phyloP scores from a whole-genome alignment of 345 rosid species.

The Gossypium ekmanianum region DNA sequence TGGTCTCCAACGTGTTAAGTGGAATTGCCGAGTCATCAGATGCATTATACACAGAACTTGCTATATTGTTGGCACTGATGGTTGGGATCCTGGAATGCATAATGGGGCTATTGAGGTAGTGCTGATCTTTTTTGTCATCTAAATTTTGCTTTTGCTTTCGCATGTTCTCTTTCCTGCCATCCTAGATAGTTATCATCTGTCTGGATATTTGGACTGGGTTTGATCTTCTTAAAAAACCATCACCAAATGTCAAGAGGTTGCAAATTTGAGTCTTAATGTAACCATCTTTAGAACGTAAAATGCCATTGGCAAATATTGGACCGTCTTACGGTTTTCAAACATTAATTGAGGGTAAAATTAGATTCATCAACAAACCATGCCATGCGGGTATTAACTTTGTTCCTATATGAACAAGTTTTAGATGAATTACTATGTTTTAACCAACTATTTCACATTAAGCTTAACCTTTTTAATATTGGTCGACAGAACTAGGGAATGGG shows the following conservation, averaged over 20 bases:
- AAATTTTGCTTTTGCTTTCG: neutral
- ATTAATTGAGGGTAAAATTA: neutral
- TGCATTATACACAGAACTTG: conserved; percentile 79
- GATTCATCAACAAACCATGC: neutral
- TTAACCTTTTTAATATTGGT: conserved; percentile 10
- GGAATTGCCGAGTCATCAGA: conserved; percentile 65
- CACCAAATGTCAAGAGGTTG: neutral
- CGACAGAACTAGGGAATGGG: neutral
- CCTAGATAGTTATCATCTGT: neutral
- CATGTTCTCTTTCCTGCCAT: neutral
- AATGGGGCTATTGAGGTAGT: conserved; percentile 92
- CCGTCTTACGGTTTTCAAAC: neutral
- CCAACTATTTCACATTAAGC: neutral
- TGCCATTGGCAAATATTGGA: neutral
- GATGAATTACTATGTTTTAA: neutral
- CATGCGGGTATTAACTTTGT: neutral
- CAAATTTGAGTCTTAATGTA: neutral
- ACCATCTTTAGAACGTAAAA: too few relatives aligned
- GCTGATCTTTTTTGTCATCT: conserved; percentile 11
- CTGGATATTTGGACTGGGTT: neutral
- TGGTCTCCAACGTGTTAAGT: conserved; percentile 80
- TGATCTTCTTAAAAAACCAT: neutral
- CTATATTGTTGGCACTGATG: conserved; percentile 85
- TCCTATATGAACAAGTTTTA: neutral
- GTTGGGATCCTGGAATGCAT: conserved; percentile 90